Conservation (phyloP, 192 early-diverging fungal genomes). For the Entomortierella beljakovae region DNA sequence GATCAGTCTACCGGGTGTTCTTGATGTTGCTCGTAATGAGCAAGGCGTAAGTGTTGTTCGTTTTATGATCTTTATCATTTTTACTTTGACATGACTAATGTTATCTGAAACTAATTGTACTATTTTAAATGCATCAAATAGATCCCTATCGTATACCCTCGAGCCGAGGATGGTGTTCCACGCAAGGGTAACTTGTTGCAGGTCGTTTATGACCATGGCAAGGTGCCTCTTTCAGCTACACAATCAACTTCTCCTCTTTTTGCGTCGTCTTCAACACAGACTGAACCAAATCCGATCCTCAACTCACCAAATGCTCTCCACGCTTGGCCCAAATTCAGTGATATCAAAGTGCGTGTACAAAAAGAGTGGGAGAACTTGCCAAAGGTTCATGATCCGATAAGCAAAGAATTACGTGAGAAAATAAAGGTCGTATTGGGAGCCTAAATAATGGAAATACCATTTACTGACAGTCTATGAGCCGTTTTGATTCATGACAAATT, state of each 20-base stretch:
- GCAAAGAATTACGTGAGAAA: constrained; percentile 36
- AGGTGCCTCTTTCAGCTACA: constrained; percentile 25
- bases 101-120: not conserved
- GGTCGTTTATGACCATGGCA: constrained; percentile 77
- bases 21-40: constrained; percentile 60
- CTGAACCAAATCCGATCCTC: not conserved
- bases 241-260: not conserved
- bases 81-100: not conserved
- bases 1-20: constrained; percentile 79
- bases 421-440: constrained; percentile 28
- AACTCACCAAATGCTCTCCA: constrained; percentile 6
- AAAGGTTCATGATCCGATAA: constrained; percentile 50
- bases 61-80: too few species aligned
- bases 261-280: not conserved
- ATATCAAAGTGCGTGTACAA: constrained; percentile 64
- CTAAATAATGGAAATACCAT: too few species aligned
- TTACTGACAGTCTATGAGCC: too few species aligned
- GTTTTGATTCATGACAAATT: too few species aligned
- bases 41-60: constrained; percentile 54
- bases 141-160: constrained; percentile 61
- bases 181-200: constrained; percentile 60
- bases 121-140: constrained; percentile 13
- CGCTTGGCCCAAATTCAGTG: constrained; percentile 72
- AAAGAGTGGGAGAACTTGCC: constrained; percentile 70
- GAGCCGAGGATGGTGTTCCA: constrained; percentile 23